A percentile compares a stretch with the other conserved stretches of the same genome.
phyloP scores from a whole-genome alignment of 2,329 filamentous ascomycete species.

The Talaromyces sp. region DNA sequence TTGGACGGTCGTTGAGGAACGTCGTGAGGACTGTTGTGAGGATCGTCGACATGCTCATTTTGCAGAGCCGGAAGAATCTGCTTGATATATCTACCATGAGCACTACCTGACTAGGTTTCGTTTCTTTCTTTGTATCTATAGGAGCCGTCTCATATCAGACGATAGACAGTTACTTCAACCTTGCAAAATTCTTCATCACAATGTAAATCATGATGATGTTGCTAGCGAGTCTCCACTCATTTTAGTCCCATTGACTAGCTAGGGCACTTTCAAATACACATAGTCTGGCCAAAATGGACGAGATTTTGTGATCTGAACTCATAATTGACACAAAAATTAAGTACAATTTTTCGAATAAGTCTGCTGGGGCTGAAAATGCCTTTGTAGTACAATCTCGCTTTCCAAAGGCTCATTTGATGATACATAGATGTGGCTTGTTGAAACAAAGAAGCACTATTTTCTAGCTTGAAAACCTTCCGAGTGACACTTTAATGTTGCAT shows the following conservation, averaged over 20 bases:
- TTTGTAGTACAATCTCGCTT: neutral
- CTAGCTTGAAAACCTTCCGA: neutral
- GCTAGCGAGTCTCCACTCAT: neutral
- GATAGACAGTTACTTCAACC: neutral
- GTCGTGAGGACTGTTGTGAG: constrained; percentile 20
- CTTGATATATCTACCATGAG: neutral
- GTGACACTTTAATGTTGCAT: neutral
- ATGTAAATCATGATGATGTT: neutral
- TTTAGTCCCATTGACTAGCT: neutral
- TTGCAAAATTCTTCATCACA: neutral
- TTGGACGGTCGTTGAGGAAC: constrained; percentile 24
- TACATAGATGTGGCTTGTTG: neutral
- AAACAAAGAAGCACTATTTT: neutral
- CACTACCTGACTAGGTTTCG: neutral
- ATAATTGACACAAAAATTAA: neutral
- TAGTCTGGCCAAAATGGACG: neutral
- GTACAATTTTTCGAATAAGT: neutral
- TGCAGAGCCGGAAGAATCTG: neutral
- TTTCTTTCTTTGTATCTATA: neutral
- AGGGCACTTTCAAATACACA: neutral
- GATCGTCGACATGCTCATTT: constrained; percentile 11
- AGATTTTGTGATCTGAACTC: neutral
- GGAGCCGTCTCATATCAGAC: neutral
- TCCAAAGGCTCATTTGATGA: neutral
- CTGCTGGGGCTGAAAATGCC: no score